These are phyloP conservation scores for Jatropha curcas DNA, from an alignment of 345 rosid genomes.

Conservation along the genomic window DNA sequence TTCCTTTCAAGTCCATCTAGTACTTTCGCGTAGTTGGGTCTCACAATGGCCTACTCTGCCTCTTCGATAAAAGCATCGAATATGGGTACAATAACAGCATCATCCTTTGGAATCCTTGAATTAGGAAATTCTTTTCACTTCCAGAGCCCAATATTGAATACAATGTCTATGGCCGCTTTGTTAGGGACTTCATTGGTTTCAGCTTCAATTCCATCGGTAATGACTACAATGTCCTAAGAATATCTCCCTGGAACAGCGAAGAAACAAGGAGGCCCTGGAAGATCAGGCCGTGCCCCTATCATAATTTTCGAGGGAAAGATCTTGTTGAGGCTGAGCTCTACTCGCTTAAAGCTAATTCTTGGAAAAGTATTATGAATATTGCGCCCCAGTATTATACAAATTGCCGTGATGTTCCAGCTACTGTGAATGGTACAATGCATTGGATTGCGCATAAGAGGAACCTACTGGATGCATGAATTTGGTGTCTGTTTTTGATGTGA, in stretches of 20 bases:
- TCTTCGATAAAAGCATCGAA: not conserved
- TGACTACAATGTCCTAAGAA: not conserved
- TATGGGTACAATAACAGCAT: not conserved
- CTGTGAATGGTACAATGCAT: not conserved
- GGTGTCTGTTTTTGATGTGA: not conserved
- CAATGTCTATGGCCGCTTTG: too few species aligned
- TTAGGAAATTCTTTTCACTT: not conserved
- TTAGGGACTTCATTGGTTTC: too few species aligned
- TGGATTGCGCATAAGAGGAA: not conserved
- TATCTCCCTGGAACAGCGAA: too few species aligned
- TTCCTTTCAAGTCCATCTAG: not conserved
- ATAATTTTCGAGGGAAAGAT: too few species aligned
- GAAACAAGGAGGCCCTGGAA: too few species aligned
- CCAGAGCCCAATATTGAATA: not conserved
- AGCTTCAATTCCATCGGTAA: not conserved
- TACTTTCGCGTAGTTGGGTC: not conserved
- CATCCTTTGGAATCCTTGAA: not conserved
- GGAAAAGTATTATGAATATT: not conserved
- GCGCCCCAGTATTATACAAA: not conserved
- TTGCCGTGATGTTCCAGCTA: not conserved
- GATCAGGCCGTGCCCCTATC: too few species aligned
- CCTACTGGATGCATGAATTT: not conserved
- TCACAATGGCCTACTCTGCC: not conserved
- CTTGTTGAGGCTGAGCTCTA: not conserved
- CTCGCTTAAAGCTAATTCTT: not conserved